Evolutionary conservation across 116 monocot genomes (phyloP).

Genomic region (Phalaenopsis hybrid): DNA sequence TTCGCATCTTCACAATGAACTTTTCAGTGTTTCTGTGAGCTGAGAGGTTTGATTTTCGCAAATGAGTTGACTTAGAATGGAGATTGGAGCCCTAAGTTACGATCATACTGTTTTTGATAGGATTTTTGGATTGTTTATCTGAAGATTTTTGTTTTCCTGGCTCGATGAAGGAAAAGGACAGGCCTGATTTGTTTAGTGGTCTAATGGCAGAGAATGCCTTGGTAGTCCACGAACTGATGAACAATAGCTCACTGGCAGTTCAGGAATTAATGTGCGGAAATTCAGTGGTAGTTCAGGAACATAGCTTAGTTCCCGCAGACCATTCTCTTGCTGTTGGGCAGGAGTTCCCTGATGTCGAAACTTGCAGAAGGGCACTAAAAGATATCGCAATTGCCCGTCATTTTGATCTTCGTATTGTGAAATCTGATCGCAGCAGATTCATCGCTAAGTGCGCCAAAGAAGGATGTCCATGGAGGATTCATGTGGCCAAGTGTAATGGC

Average conservation of each 20-base stretch:
- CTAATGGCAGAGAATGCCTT: conserved; percentile 13
- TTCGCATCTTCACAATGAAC: not conserved
- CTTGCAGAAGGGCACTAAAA: conserved; percentile 71
- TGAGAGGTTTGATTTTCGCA: not conserved
- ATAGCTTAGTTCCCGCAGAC: conserved; percentile 25
- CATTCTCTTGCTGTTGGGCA: conserved; percentile 73
- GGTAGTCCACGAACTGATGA: conserved; percentile 1
- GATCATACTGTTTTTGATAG: not conserved
- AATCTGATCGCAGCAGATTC: conserved; percentile 93
- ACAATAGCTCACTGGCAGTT: conserved; percentile 6
- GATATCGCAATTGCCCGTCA: conserved; percentile 90
- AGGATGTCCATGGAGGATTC: conserved; percentile 95
- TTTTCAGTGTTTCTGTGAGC: not conserved
- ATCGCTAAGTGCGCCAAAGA: conserved; percentile 94
- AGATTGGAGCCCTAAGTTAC: not conserved
- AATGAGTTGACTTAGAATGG: not conserved
- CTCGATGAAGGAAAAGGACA: conserved; percentile 15
- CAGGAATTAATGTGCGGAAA: conserved; percentile 13
- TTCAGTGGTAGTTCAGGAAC: conserved; percentile 15
- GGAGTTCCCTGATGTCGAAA: conserved; percentile 89
- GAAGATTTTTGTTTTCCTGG: not conserved
- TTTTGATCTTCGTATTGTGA: conserved; percentile 91
- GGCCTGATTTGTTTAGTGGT: conserved; percentile 7
- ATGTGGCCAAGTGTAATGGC: conserved; percentile 90
- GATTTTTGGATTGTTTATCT: not conserved